Percentiles rank a stretch among this genome's conserved stretches.
These are phyloP conservation scores for Metarhizium rileyi DNA, from an alignment of 2,329 filamentous ascomycete species.

Conservation along the genomic window DNA sequence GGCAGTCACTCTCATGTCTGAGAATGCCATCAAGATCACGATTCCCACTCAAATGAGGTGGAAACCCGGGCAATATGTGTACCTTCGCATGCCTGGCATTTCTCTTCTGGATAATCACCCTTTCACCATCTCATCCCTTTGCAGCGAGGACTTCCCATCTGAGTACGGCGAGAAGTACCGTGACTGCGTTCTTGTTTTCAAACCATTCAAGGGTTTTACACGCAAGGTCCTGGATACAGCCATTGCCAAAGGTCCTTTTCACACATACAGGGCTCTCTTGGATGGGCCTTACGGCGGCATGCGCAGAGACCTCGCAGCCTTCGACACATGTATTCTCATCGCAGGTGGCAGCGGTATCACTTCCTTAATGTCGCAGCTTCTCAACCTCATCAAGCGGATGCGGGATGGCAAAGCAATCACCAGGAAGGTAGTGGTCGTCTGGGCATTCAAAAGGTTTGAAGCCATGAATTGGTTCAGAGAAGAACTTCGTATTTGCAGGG, in stretches of 20 bases:
- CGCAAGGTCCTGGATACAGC: conserved; percentile 74
- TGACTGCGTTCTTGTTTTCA: conserved; percentile 85
- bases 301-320: conserved; percentile 79
- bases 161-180: conserved; percentile 81
- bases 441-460: conserved; percentile 83
- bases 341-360: conserved; percentile 94
- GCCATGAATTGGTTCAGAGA: conserved; percentile 98
- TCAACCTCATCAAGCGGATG: conserved; percentile 95
- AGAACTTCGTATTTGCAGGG: conserved; percentile 82
- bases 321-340: conserved; percentile 87
- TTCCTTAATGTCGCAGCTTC: conserved; percentile 79
- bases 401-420: conserved; percentile 90
- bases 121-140: conserved; percentile 88
- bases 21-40: conserved; percentile 92
- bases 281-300: conserved; percentile 95
- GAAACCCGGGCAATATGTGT: conserved; percentile 91
- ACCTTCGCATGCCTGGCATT: conserved; percentile 87
- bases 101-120: conserved; percentile 88
- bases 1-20: conserved; percentile 77
- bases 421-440: conserved; percentile 83
- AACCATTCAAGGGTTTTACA: conserved; percentile 86
- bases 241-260: conserved; percentile 76
- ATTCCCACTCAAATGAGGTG: conserved; percentile 88
- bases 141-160: conserved; percentile 86
- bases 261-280: conserved; percentile 84